A percentile compares a stretch with the other conserved stretches of the same genome.
These are phyloP conservation scores for Carex kokanica DNA, from an alignment of 176 grass and related monocot genomes.

Conservation along the genomic window DNA sequence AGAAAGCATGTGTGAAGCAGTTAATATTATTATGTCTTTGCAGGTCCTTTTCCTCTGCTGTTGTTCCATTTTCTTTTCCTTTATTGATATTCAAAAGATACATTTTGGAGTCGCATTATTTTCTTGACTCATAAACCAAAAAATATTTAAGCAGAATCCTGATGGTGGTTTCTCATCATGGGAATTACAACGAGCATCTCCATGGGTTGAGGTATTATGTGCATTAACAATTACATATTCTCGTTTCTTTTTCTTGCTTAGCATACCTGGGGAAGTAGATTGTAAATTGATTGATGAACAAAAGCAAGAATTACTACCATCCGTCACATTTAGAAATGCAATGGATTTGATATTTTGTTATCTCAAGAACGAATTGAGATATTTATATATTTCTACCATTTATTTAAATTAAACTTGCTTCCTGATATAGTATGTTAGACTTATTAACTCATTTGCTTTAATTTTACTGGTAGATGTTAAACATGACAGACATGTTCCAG, in stretches of 20 bases:
- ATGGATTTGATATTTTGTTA: background rate
- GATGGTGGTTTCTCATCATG: constrained; percentile 67
- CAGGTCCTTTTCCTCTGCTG: constrained; percentile 16
- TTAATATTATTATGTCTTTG: constrained; percentile 19
- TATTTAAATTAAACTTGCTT: background rate
- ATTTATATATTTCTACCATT: background rate
- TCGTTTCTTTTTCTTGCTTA: background rate
- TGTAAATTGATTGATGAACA: background rate
- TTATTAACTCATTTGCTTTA: background rate
- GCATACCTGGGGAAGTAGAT: background rate
- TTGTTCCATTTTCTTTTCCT: background rate
- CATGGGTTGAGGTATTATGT: constrained; percentile 60
- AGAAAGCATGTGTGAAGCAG: constrained; percentile 19
- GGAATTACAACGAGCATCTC: constrained; percentile 60
- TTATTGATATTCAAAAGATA: background rate
- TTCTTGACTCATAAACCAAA: constrained; percentile 13
- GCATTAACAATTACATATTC: background rate
- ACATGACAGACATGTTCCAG: constrained; percentile 65
- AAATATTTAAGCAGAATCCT: constrained; percentile 43
- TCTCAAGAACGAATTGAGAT: background rate
- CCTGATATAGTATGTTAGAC: background rate
- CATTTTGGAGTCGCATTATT: background rate
- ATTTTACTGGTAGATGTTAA: constrained; percentile 42
- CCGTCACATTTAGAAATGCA: background rate
- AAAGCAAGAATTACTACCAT: background rate